A percentile compares a stretch with the other conserved stretches of the same genome.
phyloP scores from a whole-genome alignment of 306 rosid species.

The Fragaria ananassa region DNA sequence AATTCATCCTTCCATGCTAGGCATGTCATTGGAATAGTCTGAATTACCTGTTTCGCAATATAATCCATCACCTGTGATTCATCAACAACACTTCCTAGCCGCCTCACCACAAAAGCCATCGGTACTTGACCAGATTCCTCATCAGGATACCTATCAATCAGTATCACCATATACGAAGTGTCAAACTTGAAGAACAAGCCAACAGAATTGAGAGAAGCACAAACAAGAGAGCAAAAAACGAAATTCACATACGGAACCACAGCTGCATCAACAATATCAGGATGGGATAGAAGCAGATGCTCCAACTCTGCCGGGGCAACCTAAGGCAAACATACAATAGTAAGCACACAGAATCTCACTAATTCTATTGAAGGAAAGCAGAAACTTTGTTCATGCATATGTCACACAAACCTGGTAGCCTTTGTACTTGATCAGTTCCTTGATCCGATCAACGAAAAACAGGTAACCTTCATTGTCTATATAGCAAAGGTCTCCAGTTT shows the following conservation, averaged over 20 bases:
- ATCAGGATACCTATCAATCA: slow-evolving; percentile 50
- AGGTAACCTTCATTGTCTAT: slow-evolving; percentile 26
- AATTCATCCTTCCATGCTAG: background rate
- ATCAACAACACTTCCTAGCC: slow-evolving; percentile 28
- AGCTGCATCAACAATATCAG: slow-evolving; percentile 55
- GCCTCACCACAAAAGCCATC: slow-evolving; percentile 55
- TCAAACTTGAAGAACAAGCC: background rate
- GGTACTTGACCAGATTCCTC: slow-evolving; percentile 79
- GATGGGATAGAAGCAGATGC: slow-evolving; percentile 57
- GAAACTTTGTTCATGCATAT: too few species aligned
- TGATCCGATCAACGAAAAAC: slow-evolving; percentile 30
- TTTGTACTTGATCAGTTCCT: slow-evolving; percentile 37
- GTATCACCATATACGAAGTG: background rate
- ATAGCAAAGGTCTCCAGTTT: slow-evolving; percentile 35
- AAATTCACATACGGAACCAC: slow-evolving; percentile 51
- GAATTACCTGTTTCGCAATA: slow-evolving; percentile 51
- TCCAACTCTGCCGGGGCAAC: slow-evolving; percentile 77
- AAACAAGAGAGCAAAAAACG: background rate
- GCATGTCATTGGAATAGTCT: background rate
- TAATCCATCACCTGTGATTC: slow-evolving; percentile 45
- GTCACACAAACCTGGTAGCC: slow-evolving; percentile 28
- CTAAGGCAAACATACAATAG: slow-evolving; percentile 21
- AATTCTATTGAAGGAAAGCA: background rate
- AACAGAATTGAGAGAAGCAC: background rate
- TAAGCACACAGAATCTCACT: background rate